Evolutionary conservation across 2,329 filamentous ascomycete species (phyloP).

Genomic region (Calonectria pseudoreteaudii): DNA sequence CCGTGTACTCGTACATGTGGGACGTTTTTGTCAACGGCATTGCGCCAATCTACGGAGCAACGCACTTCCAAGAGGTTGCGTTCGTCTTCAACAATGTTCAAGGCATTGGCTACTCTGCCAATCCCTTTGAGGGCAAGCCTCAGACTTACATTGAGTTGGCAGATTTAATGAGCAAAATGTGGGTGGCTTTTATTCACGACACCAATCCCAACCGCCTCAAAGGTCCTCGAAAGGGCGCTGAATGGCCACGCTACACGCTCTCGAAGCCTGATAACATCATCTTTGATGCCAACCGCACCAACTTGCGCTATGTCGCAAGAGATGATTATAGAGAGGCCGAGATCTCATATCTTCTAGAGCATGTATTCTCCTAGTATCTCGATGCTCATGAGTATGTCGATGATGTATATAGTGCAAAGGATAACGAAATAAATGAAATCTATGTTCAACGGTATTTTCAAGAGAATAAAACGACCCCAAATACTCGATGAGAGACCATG

Average conservation of each 20-base stretch:
- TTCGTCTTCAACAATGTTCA: constrained; percentile 54
- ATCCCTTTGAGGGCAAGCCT: constrained; percentile 55
- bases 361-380: constrained; percentile 28
- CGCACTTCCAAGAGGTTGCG: constrained; percentile 42
- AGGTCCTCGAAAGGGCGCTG: constrained; percentile 29
- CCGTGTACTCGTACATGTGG: constrained; percentile 65
- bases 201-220: constrained; percentile 51
- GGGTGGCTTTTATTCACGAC: constrained; percentile 57
- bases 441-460: not conserved
- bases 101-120: constrained; percentile 53
- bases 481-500: no score
- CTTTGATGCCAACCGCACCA: constrained; percentile 60
- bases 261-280: constrained; percentile 58
- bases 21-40: constrained; percentile 63
- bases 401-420: not conserved
- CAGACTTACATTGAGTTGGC: constrained; percentile 52
- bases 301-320: constrained; percentile 52
- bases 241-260: constrained; percentile 59
- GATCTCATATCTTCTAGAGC: constrained; percentile 52
- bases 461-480: not conserved
- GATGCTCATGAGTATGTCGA: not conserved
- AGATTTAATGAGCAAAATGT: constrained; percentile 62
- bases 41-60: constrained; percentile 43
- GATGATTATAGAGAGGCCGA: constrained; percentile 58
- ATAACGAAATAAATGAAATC: not conserved